These are phyloP conservation scores for Pseudonectria foliicola DNA, from an alignment of 2,329 filamentous ascomycete species.

Conservation along the genomic window DNA sequence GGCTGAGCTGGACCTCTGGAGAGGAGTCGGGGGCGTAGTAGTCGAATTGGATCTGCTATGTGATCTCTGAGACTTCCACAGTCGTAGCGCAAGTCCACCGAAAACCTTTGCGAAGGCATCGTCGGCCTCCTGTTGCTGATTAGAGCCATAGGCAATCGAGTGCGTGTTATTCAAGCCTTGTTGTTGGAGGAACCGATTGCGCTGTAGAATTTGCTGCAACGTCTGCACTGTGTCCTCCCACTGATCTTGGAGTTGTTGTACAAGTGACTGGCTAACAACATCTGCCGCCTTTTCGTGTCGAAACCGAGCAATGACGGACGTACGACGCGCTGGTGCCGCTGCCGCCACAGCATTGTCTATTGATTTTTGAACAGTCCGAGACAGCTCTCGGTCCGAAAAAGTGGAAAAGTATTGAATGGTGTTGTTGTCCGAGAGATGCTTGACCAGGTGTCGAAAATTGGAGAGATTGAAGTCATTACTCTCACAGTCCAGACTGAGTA, in stretches of 20 bases:
- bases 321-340: constrained; percentile 21
- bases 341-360: constrained; percentile 23
- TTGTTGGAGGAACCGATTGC: constrained; percentile 26
- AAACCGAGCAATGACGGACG: constrained; percentile 29
- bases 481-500: constrained; percentile 47
- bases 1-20: constrained; percentile 16
- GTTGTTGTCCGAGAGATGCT: constrained; percentile 35
- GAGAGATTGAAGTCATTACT: constrained; percentile 49
- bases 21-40: constrained; percentile 6
- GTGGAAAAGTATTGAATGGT: constrained; percentile 39
- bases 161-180: constrained; percentile 20
- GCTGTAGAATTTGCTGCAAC: constrained; percentile 28
- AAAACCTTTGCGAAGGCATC: constrained; percentile 26
- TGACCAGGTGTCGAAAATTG: constrained; percentile 40
- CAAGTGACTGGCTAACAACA: constrained; percentile 24
- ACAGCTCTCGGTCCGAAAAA: constrained; percentile 31
- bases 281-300: constrained; percentile 24
- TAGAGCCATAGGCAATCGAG: constrained; percentile 6
- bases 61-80: constrained; percentile 21
- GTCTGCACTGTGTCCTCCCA: constrained; percentile 31
- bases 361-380: constrained; percentile 27
- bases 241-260: constrained; percentile 31
- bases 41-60: constrained; percentile 15
- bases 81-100: constrained; percentile 29
- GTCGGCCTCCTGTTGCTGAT: constrained; percentile 17